A percentile compares a stretch with the other conserved stretches of the same genome.
Evolutionary conservation across 75 land plant genomes (phyloP).

Genomic region (Pinus tabuliformis): DNA sequence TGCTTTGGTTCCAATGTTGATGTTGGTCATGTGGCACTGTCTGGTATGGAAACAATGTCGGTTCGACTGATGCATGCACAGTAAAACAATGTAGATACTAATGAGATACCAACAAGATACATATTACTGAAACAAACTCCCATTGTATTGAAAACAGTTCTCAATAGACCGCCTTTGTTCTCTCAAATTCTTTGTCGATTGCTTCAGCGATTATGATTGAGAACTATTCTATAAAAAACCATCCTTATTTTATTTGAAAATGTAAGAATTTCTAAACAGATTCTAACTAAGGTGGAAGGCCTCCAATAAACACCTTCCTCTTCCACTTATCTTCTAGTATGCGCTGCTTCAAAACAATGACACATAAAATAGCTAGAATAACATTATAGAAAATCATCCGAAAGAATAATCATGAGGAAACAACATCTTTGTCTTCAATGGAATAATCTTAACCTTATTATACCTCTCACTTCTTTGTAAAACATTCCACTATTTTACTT

Average conservation of each 20-base stretch:
- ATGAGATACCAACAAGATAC: too few relatives aligned
- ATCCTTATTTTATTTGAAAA: background rate
- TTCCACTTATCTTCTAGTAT: slow-evolving; percentile 19
- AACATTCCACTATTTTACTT: background rate
- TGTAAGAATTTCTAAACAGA: slow-evolving; percentile 39
- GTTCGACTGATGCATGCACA: too few relatives aligned
- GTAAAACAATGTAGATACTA: too few relatives aligned
- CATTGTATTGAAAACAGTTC: too few relatives aligned
- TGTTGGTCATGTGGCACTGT: too few relatives aligned
- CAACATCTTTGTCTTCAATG: too few relatives aligned
- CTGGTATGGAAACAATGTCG: too few relatives aligned
- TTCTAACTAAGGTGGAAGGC: slow-evolving; percentile 50
- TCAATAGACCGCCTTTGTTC: too few relatives aligned
- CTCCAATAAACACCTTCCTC: slow-evolving; percentile 65
- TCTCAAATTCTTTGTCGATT: slow-evolving; percentile 40
- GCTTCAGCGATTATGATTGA: background rate
- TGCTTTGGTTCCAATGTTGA: too few relatives aligned
- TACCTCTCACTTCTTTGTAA: background rate
- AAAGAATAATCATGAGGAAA: background rate
- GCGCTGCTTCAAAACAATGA: background rate
- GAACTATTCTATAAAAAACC: slow-evolving; percentile 1
- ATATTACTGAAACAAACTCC: too few relatives aligned
- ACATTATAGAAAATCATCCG: background rate
- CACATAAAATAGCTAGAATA: background rate
- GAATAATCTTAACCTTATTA: background rate